Conservation (phyloP, 2,329 filamentous ascomycete species). For the Colletotrichum acutatum region DNA sequence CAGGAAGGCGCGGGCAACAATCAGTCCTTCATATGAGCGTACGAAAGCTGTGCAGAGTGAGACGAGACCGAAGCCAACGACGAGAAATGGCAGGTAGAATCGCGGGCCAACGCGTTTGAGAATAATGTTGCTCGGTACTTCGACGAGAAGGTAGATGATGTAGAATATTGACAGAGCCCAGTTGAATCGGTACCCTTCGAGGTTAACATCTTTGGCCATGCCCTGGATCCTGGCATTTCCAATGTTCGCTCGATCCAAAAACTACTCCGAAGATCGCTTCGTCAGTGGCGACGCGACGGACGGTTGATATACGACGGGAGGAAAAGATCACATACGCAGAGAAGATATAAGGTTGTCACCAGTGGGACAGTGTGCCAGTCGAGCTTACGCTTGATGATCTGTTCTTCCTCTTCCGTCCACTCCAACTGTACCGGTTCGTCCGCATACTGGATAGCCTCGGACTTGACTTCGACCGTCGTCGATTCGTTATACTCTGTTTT, state of each 20-base stretch:
- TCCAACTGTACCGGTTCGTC: background rate
- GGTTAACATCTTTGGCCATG: constrained; percentile 58
- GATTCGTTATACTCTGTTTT: background rate
- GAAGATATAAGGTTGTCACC: constrained; percentile 63
- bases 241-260: constrained; percentile 52
- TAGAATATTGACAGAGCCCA: constrained; percentile 69
- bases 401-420: constrained; percentile 64
- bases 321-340: constrained; percentile 58
- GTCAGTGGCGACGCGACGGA: background rate
- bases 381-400: constrained; percentile 59
- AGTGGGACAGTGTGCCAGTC: constrained; percentile 63
- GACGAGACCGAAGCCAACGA: constrained; percentile 65
- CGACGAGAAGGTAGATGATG: constrained; percentile 65
- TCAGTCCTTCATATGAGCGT: constrained; percentile 55
- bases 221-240: constrained; percentile 68
- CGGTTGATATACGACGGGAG: background rate
- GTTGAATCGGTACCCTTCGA: constrained; percentile 64
- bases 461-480: background rate
- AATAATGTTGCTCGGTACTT: constrained; percentile 66
- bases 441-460: background rate
- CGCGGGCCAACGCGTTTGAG: constrained; percentile 64
- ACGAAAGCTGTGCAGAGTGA: constrained; percentile 66
- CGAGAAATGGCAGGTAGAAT: constrained; percentile 63
- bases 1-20: constrained; percentile 59
- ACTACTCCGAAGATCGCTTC: constrained; percentile 34